Percentiles rank a stretch among this genome's conserved stretches.
These are phyloP conservation scores for Exophiala dermatitidis DNA, from an alignment of 2,329 filamentous ascomycete species.

Conservation along the genomic window DNA sequence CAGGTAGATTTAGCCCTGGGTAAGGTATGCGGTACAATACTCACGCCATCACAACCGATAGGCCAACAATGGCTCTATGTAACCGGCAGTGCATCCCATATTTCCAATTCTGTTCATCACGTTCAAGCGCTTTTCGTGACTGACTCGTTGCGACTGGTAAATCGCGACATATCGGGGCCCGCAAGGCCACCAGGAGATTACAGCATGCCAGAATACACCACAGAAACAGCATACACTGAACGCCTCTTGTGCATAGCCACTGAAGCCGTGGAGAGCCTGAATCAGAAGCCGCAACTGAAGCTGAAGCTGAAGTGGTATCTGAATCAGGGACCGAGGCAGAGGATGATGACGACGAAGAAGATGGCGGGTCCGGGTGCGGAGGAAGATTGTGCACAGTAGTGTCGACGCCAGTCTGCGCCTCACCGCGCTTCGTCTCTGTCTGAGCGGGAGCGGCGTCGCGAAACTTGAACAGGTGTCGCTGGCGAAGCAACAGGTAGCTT, in stretches of 20 bases:
- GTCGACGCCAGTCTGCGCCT: not conserved
- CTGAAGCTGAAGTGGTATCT: too few relatives aligned
- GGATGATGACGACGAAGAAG: not conserved
- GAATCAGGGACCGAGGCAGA: too few relatives aligned
- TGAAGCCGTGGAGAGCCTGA: constrained; percentile 9
- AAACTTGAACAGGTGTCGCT: not conserved
- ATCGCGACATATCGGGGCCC: constrained; percentile 14
- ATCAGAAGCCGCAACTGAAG: not conserved
- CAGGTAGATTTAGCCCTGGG: not conserved
- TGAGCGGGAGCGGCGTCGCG: too few relatives aligned
- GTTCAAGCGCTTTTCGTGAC: not conserved
- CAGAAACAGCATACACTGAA: constrained; percentile 14
- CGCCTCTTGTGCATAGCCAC: not conserved
- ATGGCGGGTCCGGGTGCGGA: too few relatives aligned
- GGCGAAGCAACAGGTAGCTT: constrained; percentile 10
- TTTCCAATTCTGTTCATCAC: constrained; percentile 15
- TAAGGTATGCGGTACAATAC: not conserved
- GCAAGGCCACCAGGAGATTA: constrained; percentile 14
- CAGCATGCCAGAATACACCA: constrained; percentile 16
- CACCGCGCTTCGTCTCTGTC: too few relatives aligned
- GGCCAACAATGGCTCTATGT: constrained; percentile 15
- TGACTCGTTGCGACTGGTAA: not conserved
- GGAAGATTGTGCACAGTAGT: constrained; percentile 5
- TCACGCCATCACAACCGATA: constrained; percentile 17
- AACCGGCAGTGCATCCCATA: constrained; percentile 14